A percentile compares a stretch with the other conserved stretches of the same genome.
These are phyloP conservation scores for Tolypocladium nubicola DNA, from an alignment of 2,329 filamentous ascomycete genomes.

Conservation along the genomic window DNA sequence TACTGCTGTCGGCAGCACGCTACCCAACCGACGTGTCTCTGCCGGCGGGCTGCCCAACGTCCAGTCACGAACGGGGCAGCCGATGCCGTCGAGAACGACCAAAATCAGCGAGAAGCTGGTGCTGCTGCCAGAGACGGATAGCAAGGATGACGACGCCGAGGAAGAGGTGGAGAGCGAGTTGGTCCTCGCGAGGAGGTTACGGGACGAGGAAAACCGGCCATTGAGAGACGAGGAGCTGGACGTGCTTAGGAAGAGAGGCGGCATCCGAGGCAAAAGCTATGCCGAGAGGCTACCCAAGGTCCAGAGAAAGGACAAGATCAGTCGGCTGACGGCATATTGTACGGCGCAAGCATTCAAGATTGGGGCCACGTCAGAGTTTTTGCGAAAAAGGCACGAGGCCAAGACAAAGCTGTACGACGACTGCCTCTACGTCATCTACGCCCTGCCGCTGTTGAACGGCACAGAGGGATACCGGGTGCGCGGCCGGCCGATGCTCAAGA, in stretches of 20 bases:
- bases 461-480: conserved; percentile 77
- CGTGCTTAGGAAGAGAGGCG: conserved; percentile 51
- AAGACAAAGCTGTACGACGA: conserved; percentile 97
- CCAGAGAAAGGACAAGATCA: conserved; percentile 75
- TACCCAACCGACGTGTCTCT: conserved; percentile 15
- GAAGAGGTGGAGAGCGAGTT: conserved; percentile 45
- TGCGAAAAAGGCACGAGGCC: conserved; percentile 77
- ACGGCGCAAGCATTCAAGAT: conserved; percentile 91
- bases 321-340: conserved; percentile 89
- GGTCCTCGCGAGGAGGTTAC: conserved; percentile 24
- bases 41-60: conserved; percentile 29
- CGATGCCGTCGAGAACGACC: conserved; percentile 73
- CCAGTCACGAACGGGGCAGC: conserved; percentile 38
- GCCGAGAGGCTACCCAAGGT: conserved; percentile 87
- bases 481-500: conserved; percentile 86
- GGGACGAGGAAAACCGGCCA: conserved; percentile 52
- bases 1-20: conserved; percentile 6
- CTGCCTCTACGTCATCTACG: conserved; percentile 92
- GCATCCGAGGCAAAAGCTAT: conserved; percentile 70
- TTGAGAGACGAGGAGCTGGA: conserved; percentile 59
- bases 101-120: conserved; percentile 98
- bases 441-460: conserved; percentile 77
- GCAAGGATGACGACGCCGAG: conserved; percentile 42
- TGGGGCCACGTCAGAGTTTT: conserved; percentile 76
- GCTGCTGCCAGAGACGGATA: conserved; percentile 70